Evolutionary conservation across 1,284 basidiomycete genomes (phyloP).

Genomic region (Ustilago xerochloae): DNA sequence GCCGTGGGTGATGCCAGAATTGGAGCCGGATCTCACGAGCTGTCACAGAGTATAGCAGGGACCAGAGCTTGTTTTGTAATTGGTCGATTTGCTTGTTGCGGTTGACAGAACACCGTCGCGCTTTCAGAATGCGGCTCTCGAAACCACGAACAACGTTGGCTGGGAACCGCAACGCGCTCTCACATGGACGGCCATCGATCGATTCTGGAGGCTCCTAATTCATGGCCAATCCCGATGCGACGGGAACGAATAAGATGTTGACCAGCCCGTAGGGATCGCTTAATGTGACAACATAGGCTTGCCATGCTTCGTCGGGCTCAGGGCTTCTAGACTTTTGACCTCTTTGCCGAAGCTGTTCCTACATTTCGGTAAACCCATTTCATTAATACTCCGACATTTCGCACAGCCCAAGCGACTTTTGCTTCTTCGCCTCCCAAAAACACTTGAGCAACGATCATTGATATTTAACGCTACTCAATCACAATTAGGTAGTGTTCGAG

Average conservation of each 20-base stretch:
- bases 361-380: not conserved
- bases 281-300: too few species aligned
- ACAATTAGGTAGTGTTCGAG: too few species aligned
- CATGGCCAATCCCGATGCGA: not conserved
- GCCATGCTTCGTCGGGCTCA: not conserved
- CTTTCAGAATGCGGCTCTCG: not conserved
- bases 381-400: constrained; percentile 1
- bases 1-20: too few species aligned
- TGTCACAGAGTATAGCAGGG: too few species aligned
- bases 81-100: not conserved
- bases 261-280: not conserved
- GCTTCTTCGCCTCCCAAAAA: not conserved
- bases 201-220: too few species aligned
- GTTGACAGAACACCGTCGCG: not conserved
- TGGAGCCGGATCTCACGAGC: too few species aligned
- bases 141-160: not conserved
- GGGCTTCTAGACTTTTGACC: constrained; percentile 2
- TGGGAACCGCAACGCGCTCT: not conserved
- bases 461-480: too few species aligned
- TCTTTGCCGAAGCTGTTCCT: not conserved
- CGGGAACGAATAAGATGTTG: not conserved
- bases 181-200: not conserved
- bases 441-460: too few species aligned
- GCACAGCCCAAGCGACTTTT: not conserved
- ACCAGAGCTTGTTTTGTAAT: too few species aligned